Percentiles rank a stretch among this genome's conserved stretches.
Evolutionary conservation across 2,329 filamentous ascomycete genomes (phyloP).

Genomic region (Tolypocladium ovalisporum): DNA sequence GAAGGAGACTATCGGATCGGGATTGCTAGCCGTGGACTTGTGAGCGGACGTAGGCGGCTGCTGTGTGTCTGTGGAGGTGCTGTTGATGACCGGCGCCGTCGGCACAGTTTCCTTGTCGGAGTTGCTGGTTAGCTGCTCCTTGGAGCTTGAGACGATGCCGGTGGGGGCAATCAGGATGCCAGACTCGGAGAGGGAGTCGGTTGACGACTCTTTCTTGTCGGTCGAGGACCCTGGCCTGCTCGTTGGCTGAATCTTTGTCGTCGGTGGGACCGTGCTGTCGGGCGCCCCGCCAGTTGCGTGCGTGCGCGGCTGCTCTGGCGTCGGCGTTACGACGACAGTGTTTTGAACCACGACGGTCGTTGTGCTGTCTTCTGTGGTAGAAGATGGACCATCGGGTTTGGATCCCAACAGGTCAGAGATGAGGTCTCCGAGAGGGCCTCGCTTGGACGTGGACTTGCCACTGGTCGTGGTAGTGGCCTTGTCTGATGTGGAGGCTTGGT

Average conservation of each 20-base stretch:
- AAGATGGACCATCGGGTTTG: background rate
- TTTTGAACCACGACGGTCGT: background rate
- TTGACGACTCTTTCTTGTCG: background rate
- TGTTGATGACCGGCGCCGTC: slow-evolving; percentile 2
- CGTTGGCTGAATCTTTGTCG: background rate
- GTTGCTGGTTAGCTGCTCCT: background rate
- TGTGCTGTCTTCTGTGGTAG: background rate
- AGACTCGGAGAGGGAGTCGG: slow-evolving; percentile 4
- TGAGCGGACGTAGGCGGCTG: background rate
- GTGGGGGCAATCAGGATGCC: slow-evolving; percentile 16
- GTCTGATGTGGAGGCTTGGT: slow-evolving; percentile 7
- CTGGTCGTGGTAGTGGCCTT: slow-evolving; percentile 8
- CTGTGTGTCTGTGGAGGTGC: background rate
- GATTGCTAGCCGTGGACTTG: slow-evolving; percentile 5
- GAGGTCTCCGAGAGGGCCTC: slow-evolving; percentile 11
- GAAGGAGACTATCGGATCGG: slow-evolving; percentile 13
- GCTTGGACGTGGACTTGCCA: slow-evolving; percentile 6
- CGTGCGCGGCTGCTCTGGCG: background rate
- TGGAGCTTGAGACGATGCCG: slow-evolving; percentile 11
- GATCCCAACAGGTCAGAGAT: slow-evolving; percentile 11
- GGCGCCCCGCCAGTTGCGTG: background rate
- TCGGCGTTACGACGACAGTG: background rate
- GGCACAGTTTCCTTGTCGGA: background rate
- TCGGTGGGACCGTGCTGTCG: background rate
- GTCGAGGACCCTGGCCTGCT: background rate